Conservation (phyloP, 495 filamentous ascomycete species). For the Chaetomium fimeti region DNA sequence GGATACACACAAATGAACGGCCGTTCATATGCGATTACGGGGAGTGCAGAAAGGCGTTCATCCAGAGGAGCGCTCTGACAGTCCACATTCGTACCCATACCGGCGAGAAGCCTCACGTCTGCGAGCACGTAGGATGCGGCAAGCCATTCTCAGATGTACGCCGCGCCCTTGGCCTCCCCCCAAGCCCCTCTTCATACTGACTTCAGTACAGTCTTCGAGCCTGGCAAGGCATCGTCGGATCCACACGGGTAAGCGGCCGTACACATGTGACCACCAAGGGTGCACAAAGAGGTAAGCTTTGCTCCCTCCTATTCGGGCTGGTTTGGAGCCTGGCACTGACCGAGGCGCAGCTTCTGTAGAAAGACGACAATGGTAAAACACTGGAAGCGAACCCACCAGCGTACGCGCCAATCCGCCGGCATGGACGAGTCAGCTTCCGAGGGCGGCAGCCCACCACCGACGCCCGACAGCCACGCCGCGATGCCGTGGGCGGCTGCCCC, state of each 20-base stretch:
- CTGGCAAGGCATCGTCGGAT: conserved; percentile 82
- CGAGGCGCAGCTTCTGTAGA: conserved; percentile 68
- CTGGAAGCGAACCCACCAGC: conserved; percentile 65
- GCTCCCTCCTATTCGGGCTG: background rate
- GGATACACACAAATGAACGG: conserved; percentile 88
- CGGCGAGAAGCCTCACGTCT: conserved; percentile 85
- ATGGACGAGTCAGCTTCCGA: conserved; percentile 58
- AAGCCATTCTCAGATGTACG: conserved; percentile 87
- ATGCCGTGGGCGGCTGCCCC: conserved; percentile 42
- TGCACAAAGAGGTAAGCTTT: conserved; percentile 72
- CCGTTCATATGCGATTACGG: conserved; percentile 70
- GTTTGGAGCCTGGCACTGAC: conserved; percentile 26
- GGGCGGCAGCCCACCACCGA: conserved; percentile 52
- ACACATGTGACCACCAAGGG: conserved; percentile 72
- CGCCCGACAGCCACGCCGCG: conserved; percentile 40
- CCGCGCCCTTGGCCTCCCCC: conserved; percentile 15
- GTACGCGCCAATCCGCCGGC: conserved; percentile 55
- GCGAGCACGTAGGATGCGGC: conserved; percentile 72
- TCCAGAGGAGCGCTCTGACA: conserved; percentile 82
- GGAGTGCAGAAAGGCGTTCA: conserved; percentile 84
- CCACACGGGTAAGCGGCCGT: conserved; percentile 83
- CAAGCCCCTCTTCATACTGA: too few species aligned
- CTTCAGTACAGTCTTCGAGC: conserved; percentile 70
- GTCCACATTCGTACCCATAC: conserved; percentile 87
- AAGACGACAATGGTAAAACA: conserved; percentile 90